Base-by-base conservation (phyloP, 2,329 filamentous ascomycete species). In the Trichoderma hamatum region DNA sequence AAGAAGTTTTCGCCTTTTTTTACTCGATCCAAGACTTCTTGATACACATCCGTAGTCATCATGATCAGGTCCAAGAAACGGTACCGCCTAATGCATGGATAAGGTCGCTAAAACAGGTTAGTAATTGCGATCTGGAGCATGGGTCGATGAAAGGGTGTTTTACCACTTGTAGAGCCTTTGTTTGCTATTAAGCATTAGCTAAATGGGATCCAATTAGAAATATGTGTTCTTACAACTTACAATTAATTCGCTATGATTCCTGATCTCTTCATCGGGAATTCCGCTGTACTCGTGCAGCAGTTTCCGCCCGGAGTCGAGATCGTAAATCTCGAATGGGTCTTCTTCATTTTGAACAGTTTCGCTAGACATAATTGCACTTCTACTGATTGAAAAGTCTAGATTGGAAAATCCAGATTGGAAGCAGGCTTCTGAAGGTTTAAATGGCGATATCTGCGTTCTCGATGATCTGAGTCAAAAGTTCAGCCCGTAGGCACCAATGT, bases 401-500 rank as follows among this genome's bases (percentile, higher is more conserved):
- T 21, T 16, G 0, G 19, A 26, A 14, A 30, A n/a, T n/a, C 24
- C 3, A n/a, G 0, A 43, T n/a, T 43, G 6, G 39, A 10, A 43
- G 39, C 19, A n/a, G 39, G 6, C 6, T 19, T 43, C 2, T 5
- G 19, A 19, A 49, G 13, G 11, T 28, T 61, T 61, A 61, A 32
- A 21, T 61, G 6, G 19, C n/a, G 39, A n/a, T n/a, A 43, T 10
- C 16, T 43, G 39, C 19, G 39, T 43, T 10, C 19, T 5, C 6
- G 5, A 14, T 30, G 36, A n/a, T 46, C 19, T 61, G 58, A 61
- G 36, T 46, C 58, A 49, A 61, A 21, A 32, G 4, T 16, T 61
- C 58, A 61, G 58, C 58, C 58, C 19, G 36, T 13, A 61, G 58
- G 58, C 58, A 61, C 19, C 58, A 21, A n/a, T 39, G 36, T 43